A percentile compares a stretch with the other conserved stretches of the same genome.
Conservation (phyloP, 371 early-diverging fungal species). For the Syncephalastrum sp. region DNA sequence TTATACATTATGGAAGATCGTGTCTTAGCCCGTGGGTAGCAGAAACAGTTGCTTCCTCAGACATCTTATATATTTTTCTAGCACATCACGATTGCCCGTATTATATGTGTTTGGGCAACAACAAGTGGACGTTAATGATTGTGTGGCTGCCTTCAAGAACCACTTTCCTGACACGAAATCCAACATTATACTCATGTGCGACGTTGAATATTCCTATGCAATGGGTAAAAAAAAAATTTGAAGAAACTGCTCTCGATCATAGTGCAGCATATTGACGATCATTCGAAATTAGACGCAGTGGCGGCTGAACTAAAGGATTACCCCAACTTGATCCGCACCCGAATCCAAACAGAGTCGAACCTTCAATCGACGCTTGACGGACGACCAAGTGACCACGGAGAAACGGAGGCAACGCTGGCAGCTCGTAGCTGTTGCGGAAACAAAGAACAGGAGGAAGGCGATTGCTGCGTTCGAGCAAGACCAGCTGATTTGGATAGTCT, state of each 20-base stretch:
- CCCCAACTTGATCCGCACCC: slow-evolving; percentile 44
- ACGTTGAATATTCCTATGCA: slow-evolving; percentile 72
- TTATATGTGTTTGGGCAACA: slow-evolving; percentile 84
- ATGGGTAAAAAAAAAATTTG: slow-evolving; percentile 35
- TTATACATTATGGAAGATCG: slow-evolving; percentile 92
- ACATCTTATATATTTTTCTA: slow-evolving; percentile 14
- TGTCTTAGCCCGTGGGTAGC: slow-evolving; percentile 80
- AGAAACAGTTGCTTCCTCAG: background rate
- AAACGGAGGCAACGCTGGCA: background rate
- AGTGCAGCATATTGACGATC: background rate
- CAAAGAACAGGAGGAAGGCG: slow-evolving; percentile 7
- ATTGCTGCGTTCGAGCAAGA: background rate
- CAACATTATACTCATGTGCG: slow-evolving; percentile 72
- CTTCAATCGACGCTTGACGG: slow-evolving; percentile 26
- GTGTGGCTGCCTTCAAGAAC: slow-evolving; percentile 41
- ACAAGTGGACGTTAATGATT: slow-evolving; percentile 61
- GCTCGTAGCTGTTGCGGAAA: slow-evolving; percentile 2
- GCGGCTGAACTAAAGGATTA: slow-evolving; percentile 22
- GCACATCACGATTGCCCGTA: slow-evolving; percentile 79
- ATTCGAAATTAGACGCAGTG: slow-evolving; percentile 9
- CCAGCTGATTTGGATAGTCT: slow-evolving; percentile 11
- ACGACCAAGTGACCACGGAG: background rate
- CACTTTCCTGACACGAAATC: slow-evolving; percentile 35
- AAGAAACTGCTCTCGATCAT: background rate
- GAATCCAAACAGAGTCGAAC: slow-evolving; percentile 53